phyloP scores from a whole-genome alignment of 1,284 basidiomycete genomes.

The Sutorius eximius region DNA sequence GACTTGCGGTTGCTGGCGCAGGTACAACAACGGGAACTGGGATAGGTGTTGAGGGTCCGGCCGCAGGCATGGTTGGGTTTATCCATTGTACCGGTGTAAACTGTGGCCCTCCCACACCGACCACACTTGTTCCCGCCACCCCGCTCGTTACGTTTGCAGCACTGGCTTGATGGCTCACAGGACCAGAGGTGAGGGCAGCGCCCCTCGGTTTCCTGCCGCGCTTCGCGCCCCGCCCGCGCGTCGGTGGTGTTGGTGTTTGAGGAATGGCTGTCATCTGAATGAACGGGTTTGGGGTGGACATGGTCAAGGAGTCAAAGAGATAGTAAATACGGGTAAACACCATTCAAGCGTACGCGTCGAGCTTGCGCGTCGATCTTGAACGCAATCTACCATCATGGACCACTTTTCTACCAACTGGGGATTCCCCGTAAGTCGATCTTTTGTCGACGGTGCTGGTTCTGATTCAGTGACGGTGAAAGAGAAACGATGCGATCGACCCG shows the following conservation, averaged over 20 bases:
- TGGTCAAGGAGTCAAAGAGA: slow-evolving; percentile 1
- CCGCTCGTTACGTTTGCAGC: neutral
- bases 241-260: slow-evolving; percentile 29
- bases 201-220: slow-evolving; percentile 60
- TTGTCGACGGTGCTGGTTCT: neutral
- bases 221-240: slow-evolving; percentile 53
- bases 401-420: slow-evolving; percentile 83
- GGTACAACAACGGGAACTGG: slow-evolving; percentile 19
- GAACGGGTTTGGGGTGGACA: slow-evolving; percentile 34
- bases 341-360: slow-evolving; percentile 4
- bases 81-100: slow-evolving; percentile 47
- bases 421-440: slow-evolving; percentile 54
- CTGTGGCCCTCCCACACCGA: slow-evolving; percentile 15
- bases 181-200: slow-evolving; percentile 31
- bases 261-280: slow-evolving; percentile 34
- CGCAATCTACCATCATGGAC: slow-evolving; percentile 52
- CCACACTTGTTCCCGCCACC: neutral
- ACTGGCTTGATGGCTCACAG: slow-evolving; percentile 16
- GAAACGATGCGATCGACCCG: slow-evolving; percentile 70
- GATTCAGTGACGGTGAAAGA: slow-evolving; percentile 39
- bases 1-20: slow-evolving; percentile 5
- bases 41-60: slow-evolving; percentile 15
- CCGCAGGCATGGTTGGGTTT: slow-evolving; percentile 19
- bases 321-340: slow-evolving; percentile 26
- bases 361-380: slow-evolving; percentile 32